These are phyloP conservation scores for Rutidosis leptorrhynchoides DNA, from an alignment of 129 eudicot genomes.

Conservation along the genomic window DNA sequence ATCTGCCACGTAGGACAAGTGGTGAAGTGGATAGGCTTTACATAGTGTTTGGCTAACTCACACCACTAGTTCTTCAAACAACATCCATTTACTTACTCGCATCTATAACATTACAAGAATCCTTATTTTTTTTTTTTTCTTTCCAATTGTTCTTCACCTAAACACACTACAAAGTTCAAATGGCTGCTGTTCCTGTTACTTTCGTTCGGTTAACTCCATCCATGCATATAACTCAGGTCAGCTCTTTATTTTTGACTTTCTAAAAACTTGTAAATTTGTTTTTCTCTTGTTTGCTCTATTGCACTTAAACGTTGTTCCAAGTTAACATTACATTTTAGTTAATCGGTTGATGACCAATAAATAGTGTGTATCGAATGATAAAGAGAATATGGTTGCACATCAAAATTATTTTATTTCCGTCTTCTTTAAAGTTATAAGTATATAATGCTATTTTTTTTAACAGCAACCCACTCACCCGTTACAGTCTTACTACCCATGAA, in stretches of 20 bases:
- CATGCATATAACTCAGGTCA: slow-evolving; percentile 41
- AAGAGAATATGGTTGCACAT: no score
- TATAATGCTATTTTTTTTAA: no score
- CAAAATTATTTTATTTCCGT: no score
- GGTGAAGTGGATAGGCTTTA: slow-evolving; percentile 28
- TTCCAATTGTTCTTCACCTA: slow-evolving; percentile 13
- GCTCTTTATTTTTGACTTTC: not conserved
- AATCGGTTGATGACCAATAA: no score
- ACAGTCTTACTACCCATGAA: no score
- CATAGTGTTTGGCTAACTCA: slow-evolving; percentile 16
- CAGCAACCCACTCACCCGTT: no score
- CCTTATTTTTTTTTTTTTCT: slow-evolving; percentile 4
- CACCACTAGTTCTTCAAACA: slow-evolving; percentile 21
- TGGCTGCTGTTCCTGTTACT: slow-evolving; percentile 58
- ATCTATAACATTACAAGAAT: not conserved
- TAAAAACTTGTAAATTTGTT: not conserved
- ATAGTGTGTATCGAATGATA: no score
- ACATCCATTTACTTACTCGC: slow-evolving; percentile 20
- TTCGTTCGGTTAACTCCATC: slow-evolving; percentile 41
- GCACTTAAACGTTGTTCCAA: not conserved
- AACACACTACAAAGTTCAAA: slow-evolving; percentile 3
- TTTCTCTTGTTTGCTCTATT: not conserved
- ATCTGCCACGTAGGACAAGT: slow-evolving; percentile 26
- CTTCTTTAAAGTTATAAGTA: no score
- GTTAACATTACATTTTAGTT: not conserved